A percentile compares a stretch with the other conserved stretches of the same genome.
Evolutionary conservation across 164 flowering plant genomes (phyloP).

Genomic region (grape (Vitis vinifera)): DNA sequence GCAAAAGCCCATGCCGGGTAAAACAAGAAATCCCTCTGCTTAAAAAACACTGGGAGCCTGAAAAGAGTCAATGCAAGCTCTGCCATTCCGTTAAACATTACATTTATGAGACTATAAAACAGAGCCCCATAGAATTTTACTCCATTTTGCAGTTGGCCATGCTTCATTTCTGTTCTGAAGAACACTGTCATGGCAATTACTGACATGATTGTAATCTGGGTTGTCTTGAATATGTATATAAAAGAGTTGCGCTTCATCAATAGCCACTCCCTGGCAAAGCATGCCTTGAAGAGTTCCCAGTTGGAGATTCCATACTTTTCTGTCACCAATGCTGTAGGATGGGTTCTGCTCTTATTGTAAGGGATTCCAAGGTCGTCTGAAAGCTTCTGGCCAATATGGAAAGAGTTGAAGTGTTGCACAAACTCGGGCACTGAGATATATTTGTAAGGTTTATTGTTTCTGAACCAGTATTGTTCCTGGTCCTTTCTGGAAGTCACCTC

Average conservation of each 20-base stretch:
- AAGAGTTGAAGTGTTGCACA: slow-evolving; percentile 25
- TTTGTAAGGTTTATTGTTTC: slow-evolving; percentile 24
- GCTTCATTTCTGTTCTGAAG: slow-evolving; percentile 34
- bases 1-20: slow-evolving; percentile 65
- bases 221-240: slow-evolving; percentile 41
- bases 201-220: slow-evolving; percentile 39
- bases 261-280: slow-evolving; percentile 47
- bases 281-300: slow-evolving; percentile 41
- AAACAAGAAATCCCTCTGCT: slow-evolving; percentile 53
- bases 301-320: slow-evolving; percentile 37
- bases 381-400: slow-evolving; percentile 34
- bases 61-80: slow-evolving; percentile 49
- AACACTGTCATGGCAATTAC: slow-evolving; percentile 39
- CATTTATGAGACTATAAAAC: slow-evolving; percentile 48
- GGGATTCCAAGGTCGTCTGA: slow-evolving; percentile 23
- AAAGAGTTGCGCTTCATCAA: slow-evolving; percentile 56
- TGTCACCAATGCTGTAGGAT: slow-evolving; percentile 41
- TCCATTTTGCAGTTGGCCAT: slow-evolving; percentile 32
- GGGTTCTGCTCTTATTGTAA: slow-evolving; percentile 24
- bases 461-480: slow-evolving; percentile 54
- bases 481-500: slow-evolving; percentile 60
- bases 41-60: slow-evolving; percentile 57
- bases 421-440: slow-evolving; percentile 32
- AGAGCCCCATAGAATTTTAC: slow-evolving; percentile 47
- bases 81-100: slow-evolving; percentile 60